A percentile compares a stretch with the other conserved stretches of the same genome.
These are phyloP conservation scores for Allantophomopsis lycopodina DNA, from an alignment of 2,329 filamentous ascomycete genomes.

Conservation along the genomic window DNA sequence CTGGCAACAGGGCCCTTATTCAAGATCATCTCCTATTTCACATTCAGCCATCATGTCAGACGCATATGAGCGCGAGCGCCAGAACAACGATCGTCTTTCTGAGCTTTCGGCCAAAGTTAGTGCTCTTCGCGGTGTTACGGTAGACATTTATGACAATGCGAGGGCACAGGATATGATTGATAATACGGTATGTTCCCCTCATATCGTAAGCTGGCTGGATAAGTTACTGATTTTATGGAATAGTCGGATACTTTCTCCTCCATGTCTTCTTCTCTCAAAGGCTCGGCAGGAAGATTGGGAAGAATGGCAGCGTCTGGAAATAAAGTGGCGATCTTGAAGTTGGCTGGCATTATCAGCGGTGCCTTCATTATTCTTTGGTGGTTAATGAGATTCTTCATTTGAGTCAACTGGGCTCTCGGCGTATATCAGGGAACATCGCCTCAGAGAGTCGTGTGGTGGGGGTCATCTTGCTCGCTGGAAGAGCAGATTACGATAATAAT, in stretches of 20 bases:
- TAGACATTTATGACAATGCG: slow-evolving; percentile 97
- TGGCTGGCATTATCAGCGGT: slow-evolving; percentile 70
- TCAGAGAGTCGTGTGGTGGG: slow-evolving; percentile 1
- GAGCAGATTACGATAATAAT: slow-evolving; percentile 3
- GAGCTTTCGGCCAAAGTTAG: slow-evolving; percentile 86
- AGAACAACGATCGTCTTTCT: slow-evolving; percentile 90
- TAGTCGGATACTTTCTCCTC: slow-evolving; percentile 78
- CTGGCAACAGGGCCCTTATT: too few relatives aligned
- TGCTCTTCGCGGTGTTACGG: slow-evolving; percentile 80
- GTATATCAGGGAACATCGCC: too few relatives aligned
- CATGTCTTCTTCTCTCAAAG: slow-evolving; percentile 71
- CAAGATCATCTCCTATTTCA: too few relatives aligned
- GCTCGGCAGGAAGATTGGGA: slow-evolving; percentile 67
- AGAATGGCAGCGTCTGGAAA: slow-evolving; percentile 88
- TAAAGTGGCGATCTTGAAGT: slow-evolving; percentile 79
- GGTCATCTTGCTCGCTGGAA: slow-evolving; percentile 10
- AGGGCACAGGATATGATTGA: slow-evolving; percentile 81
- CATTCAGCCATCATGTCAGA: slow-evolving; percentile 44
- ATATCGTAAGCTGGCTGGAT: too few relatives aligned
- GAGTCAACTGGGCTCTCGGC: slow-evolving; percentile 27
- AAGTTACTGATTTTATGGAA: neutral
- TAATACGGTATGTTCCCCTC: slow-evolving; percentile 49
- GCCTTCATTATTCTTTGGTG: slow-evolving; percentile 62
- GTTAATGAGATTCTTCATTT: slow-evolving; percentile 18
- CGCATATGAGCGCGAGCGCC: slow-evolving; percentile 67